Conservation (phyloP, 257 asterid genomes). For the Leptodermis oblonga region DNA sequence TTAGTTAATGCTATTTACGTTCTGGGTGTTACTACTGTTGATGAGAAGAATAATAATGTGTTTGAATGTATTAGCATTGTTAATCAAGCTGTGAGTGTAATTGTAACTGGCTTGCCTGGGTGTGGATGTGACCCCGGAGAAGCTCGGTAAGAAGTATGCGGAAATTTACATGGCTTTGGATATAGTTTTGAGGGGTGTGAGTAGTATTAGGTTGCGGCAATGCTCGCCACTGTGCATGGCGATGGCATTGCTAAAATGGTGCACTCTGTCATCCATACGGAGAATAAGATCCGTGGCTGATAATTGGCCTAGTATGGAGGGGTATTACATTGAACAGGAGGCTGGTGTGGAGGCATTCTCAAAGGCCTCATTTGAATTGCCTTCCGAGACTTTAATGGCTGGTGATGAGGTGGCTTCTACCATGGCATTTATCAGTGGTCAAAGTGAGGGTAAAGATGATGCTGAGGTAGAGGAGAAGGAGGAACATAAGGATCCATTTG, state of each 20-base stretch:
- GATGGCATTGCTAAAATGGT: constrained; percentile 97
- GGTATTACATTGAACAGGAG: constrained; percentile 56
- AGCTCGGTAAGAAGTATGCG: constrained; percentile 80
- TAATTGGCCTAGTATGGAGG: constrained; percentile 68
- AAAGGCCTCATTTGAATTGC: constrained; percentile 64
- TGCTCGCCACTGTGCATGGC: constrained; percentile 96
- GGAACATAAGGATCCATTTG: constrained; percentile 91
- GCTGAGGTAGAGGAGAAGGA: constrained; percentile 54
- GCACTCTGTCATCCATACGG: constrained; percentile 76
- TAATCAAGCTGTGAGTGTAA: constrained; percentile 85
- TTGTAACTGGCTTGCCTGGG: constrained; percentile 95
- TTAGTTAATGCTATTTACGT: constrained; percentile 88
- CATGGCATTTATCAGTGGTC: constrained; percentile 45
- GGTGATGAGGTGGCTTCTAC: constrained; percentile 89
- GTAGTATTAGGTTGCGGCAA: constrained; percentile 88
- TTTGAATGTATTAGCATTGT: constrained; percentile 86
- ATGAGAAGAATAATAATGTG: constrained; percentile 71
- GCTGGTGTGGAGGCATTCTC: constrained; percentile 57
- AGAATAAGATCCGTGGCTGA: constrained; percentile 94
- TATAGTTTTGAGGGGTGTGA: constrained; percentile 85
- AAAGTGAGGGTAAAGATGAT: constrained; percentile 67
- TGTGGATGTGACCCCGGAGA: constrained; percentile 93
- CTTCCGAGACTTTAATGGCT: constrained; percentile 72
- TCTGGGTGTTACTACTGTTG: constrained; percentile 76
- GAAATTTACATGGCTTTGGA: constrained; percentile 97